Evolutionary conservation across 768 basidiomycete species (phyloP), one percentile per base, ranked within the genome.

Genomic region (Zangia roseola): DNA sequence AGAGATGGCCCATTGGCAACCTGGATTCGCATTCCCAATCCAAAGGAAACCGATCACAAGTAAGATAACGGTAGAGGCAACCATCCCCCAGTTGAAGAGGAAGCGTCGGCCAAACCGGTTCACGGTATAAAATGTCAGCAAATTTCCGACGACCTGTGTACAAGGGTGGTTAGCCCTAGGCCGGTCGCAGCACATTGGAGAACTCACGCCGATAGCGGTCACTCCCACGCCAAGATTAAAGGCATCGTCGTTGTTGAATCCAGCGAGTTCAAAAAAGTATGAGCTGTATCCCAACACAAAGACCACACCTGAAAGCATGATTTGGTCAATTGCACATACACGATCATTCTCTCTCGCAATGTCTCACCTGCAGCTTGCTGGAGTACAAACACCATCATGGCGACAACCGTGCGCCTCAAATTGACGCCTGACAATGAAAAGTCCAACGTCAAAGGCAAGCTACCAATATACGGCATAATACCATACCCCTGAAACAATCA

Each of bases 201-300:
- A 43, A 44, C 45, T 35, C 28, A 67, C 63, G 3, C 63, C 63
- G 6, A 67, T 59, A n/a, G 62, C 65, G 0, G 53, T 59, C 26
- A 65, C 47, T 6, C 64, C 62, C 17, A 65, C 34, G 10, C 67
- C 66, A 5, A 71, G 62, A 45, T 68, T 55, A 45, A 71, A 71
- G 1, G 69, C 67, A 1, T 63, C 59, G 44, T 35, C 43, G 12
- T 51, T 36, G 5, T 56, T 45, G 42, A 70, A 69, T 21, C 69
- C 65, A 13, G 69, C 60, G 30, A 71, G 69, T 49, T 70, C 66
- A 31, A 70, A 69, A 51, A 70, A 69, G 59, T 70, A 71, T 40
- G 60, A 61, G 13, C 63, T 61, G 42, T 42, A 65, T n/a, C 61
- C 58, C 44, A 64, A 45, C 6, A 64, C 55, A 43, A 65, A 66